These are phyloP conservation scores for Colletotrichum melonis DNA, from an alignment of 2,329 filamentous ascomycete genomes.

Conservation along the genomic window DNA sequence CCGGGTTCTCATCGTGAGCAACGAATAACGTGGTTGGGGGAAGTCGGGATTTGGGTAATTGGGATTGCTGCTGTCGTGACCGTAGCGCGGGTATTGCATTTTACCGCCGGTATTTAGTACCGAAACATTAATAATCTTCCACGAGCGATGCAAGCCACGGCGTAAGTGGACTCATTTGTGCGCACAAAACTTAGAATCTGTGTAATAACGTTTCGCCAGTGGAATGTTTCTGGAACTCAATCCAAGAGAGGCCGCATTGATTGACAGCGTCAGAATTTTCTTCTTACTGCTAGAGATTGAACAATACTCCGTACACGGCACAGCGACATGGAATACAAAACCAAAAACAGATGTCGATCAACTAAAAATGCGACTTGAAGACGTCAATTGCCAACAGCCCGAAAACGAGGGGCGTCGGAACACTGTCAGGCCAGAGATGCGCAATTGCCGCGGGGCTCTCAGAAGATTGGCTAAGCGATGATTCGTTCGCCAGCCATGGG, in stretches of 20 bases:
- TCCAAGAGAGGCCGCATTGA: not conserved
- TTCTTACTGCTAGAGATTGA: not conserved
- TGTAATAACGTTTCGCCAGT: not conserved
- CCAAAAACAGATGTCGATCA: constrained; percentile 14
- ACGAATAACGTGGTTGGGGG: not conserved
- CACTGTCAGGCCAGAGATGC: constrained; percentile 22
- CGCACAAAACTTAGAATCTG: not conserved
- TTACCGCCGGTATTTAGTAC: constrained; percentile 2
- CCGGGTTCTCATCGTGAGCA: constrained; percentile 22
- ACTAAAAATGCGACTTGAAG: constrained; percentile 14
- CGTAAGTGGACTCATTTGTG: not conserved
- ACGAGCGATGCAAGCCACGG: not conserved
- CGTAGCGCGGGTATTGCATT: not conserved
- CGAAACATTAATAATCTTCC: not conserved
- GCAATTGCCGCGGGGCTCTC: constrained; percentile 26
- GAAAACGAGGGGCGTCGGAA: constrained; percentile 4
- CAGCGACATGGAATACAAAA: too few relatives aligned
- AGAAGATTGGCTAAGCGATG: not conserved
- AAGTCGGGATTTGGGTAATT: too few relatives aligned
- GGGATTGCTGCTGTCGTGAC: not conserved
- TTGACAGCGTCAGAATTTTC: not conserved
- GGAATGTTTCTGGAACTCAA: not conserved
- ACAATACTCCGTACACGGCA: not conserved
- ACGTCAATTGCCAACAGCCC: constrained; percentile 23
- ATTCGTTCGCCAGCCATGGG: constrained; percentile 2